These are phyloP conservation scores for Saccharomyces jurei DNA, from an alignment of 805 yeast genomes.

Conservation along the genomic window DNA sequence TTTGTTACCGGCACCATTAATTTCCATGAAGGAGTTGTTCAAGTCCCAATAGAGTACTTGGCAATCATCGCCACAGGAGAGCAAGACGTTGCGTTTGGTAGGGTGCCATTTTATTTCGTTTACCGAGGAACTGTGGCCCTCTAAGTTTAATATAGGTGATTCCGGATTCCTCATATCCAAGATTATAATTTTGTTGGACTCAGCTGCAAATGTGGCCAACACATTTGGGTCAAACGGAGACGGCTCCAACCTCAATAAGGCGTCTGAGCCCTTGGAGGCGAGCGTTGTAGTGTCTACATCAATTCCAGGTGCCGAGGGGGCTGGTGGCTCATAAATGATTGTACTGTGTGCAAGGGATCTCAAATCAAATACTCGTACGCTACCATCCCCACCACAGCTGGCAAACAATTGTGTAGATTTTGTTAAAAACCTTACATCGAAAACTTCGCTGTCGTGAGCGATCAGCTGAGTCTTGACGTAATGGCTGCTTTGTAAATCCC, in stretches of 20 bases:
- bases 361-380: slow-evolving; percentile 85
- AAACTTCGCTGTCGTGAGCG: slow-evolving; percentile 94
- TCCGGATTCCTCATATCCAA: slow-evolving; percentile 88
- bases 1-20: neutral
- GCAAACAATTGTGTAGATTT: slow-evolving; percentile 69
- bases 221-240: slow-evolving; percentile 75
- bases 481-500: slow-evolving; percentile 56
- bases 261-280: slow-evolving; percentile 34
- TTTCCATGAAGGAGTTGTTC: slow-evolving; percentile 20
- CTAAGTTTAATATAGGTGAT: slow-evolving; percentile 59
- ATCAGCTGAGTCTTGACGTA: slow-evolving; percentile 85
- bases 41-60: slow-evolving; percentile 68
- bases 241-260: slow-evolving; percentile 68
- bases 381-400: slow-evolving; percentile 92
- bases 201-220: slow-evolving; percentile 72
- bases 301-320: slow-evolving; percentile 12
- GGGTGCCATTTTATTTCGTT: slow-evolving; percentile 87
- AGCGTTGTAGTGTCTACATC: slow-evolving; percentile 2
- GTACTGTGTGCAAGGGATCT: slow-evolving; percentile 88
- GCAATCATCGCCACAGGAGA: slow-evolving; percentile 66
- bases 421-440: slow-evolving; percentile 78
- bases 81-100: slow-evolving; percentile 42
- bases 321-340: slow-evolving; percentile 76
- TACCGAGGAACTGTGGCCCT: slow-evolving; percentile 59
- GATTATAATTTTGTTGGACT: slow-evolving; percentile 55